Base-by-base conservation (phyloP, 1,139 yeast species). In the Candida sojae region DNA sequence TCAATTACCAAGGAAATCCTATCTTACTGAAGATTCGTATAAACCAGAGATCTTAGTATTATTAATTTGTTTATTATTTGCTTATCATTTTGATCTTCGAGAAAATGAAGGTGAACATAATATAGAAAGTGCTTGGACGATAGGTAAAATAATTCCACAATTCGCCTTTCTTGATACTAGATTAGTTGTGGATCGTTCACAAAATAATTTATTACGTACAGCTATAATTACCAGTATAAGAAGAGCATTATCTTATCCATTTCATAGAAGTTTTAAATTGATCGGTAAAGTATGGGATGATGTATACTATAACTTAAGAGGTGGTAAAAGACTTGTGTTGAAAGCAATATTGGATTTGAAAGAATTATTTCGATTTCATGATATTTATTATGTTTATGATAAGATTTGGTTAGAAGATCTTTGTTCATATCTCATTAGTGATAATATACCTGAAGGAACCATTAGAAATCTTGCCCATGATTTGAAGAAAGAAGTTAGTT, bases 71-170 rank as follows among this genome's bases (percentile, higher is more conserved):
- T 54, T 91, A 1, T 59, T 93, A 21, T 93, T 88, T 66, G 83
- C 88, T 0, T 86, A 83, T 57, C 79, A 81, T 49, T 91, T 85
- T 61, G 98, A 93, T 53, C 63, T 77, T 44, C 71, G 97, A 36
- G 88, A 87, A 46, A 86, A 83, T 29, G 80, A 77, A 59, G 96
- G 96, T 8, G 96, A 88, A 23, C 82, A 83, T 46, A 89, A 83
- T 21, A 83, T 87, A 7, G 99, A 93, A 66, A 87, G 96, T 52
- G 91, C 96, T 0, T 93, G 98, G 99, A 86, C 95, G 0, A 78
- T 93, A 11, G 98, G 98, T 1, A 90, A 86, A 58, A 63, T 93
- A 33, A 71, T 84, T 0, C 96, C 98, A 0, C 93, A 89, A 57
- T 68, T 92, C 36, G 64, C 92, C 6, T 83, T 78, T 54, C 70